A percentile compares a stretch with the other conserved stretches of the same genome.
Conservation (phyloP, 2,329 filamentous ascomycete genomes). For the Colletotrichum tanaceti region DNA sequence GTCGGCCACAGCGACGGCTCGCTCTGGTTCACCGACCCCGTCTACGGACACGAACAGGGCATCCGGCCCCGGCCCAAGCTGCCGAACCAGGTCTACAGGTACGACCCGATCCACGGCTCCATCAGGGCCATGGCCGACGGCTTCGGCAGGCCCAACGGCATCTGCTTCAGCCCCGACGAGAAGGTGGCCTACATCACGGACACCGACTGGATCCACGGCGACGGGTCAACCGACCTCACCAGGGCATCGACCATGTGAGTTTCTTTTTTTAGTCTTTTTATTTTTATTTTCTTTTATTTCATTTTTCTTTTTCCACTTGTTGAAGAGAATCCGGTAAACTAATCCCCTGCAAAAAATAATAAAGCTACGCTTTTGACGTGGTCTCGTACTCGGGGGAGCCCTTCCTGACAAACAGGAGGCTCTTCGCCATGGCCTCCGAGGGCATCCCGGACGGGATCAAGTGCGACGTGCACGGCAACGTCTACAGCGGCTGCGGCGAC, state of each 20-base stretch:
- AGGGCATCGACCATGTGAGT: slow-evolving; percentile 37
- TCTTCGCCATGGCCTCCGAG: slow-evolving; percentile 62
- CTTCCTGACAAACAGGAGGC: slow-evolving; percentile 55
- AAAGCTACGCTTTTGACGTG: slow-evolving; percentile 54
- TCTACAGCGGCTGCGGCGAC: slow-evolving; percentile 62
- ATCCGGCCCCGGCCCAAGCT: slow-evolving; percentile 58
- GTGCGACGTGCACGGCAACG: slow-evolving; percentile 59
- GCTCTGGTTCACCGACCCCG: slow-evolving; percentile 64
- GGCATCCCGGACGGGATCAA: slow-evolving; percentile 63
- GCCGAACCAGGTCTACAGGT: slow-evolving; percentile 62
- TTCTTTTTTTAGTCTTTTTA: too few species aligned
- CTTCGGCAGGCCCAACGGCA: slow-evolving; percentile 60
- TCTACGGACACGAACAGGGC: slow-evolving; percentile 61
- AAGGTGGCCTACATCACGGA: slow-evolving; percentile 59
- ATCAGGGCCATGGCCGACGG: slow-evolving; percentile 60
- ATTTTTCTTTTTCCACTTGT: too few species aligned
- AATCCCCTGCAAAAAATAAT: slow-evolving; percentile 42
- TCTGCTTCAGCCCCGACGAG: slow-evolving; percentile 59
- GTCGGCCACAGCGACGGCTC: slow-evolving; percentile 55
- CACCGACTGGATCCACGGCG: slow-evolving; percentile 50
- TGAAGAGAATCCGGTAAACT: too few species aligned
- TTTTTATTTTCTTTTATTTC: too few species aligned
- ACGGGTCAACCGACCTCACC: slow-evolving; percentile 45
- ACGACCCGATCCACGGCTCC: slow-evolving; percentile 52
- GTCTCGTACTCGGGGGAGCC: slow-evolving; percentile 44